Evolutionary conservation across 495 filamentous ascomycete species (phyloP).

Genomic region (Penicillium canariense): DNA sequence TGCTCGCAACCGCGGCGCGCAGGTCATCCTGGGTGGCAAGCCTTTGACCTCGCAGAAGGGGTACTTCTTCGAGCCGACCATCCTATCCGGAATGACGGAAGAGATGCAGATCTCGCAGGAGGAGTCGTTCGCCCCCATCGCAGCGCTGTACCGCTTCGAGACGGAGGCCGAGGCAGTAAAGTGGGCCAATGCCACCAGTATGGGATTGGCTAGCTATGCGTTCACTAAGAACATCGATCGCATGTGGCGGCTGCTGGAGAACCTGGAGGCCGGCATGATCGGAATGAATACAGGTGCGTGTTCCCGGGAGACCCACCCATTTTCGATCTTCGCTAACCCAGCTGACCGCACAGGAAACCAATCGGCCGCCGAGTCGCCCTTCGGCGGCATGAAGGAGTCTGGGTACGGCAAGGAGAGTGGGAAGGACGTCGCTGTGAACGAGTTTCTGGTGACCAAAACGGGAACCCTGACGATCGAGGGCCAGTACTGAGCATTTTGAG

Average conservation of each 20-base stretch:
- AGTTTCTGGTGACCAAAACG: slow-evolving; percentile 72
- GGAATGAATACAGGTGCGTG: slow-evolving; percentile 63
- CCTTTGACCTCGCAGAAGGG: slow-evolving; percentile 46
- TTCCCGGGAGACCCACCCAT: not conserved
- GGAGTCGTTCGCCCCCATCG: slow-evolving; percentile 69
- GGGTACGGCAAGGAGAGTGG: slow-evolving; percentile 77
- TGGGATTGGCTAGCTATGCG: slow-evolving; percentile 68
- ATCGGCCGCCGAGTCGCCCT: slow-evolving; percentile 68
- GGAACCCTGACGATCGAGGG: slow-evolving; percentile 63
- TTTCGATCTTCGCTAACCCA: not conserved
- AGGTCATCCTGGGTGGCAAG: slow-evolving; percentile 57
- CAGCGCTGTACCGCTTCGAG: slow-evolving; percentile 66
- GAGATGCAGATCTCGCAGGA: slow-evolving; percentile 66
- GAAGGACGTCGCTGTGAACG: slow-evolving; percentile 66
- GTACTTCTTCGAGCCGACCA: slow-evolving; percentile 73
- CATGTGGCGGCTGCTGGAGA: slow-evolving; percentile 69
- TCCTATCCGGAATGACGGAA: slow-evolving; percentile 58
- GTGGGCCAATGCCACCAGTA: slow-evolving; percentile 63
- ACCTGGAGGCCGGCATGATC: slow-evolving; percentile 75
- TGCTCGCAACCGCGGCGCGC: slow-evolving; percentile 58
- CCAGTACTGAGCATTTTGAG: slow-evolving; percentile 39
- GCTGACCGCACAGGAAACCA: slow-evolving; percentile 52
- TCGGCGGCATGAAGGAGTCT: slow-evolving; percentile 74
- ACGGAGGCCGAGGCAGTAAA: slow-evolving; percentile 66
- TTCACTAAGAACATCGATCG: slow-evolving; percentile 75